Conservation (phyloP, 306 rosid species). For the Benincasa hispida region DNA sequence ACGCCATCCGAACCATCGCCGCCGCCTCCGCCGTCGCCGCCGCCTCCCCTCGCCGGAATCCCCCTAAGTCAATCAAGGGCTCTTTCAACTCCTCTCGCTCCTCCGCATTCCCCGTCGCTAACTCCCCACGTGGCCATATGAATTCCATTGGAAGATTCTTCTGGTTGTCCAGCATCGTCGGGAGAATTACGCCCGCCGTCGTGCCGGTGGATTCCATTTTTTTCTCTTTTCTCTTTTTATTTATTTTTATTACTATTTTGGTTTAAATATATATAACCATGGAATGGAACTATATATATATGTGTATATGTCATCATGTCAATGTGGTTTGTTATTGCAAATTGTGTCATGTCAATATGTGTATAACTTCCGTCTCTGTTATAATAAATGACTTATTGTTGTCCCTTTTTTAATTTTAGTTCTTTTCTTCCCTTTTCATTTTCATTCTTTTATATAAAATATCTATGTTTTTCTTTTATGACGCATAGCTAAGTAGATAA, state of each 20-base stretch:
- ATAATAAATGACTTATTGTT: background rate
- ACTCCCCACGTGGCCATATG: conserved; percentile 33
- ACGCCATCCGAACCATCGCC: conserved; percentile 30
- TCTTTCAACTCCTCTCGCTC: conserved; percentile 33
- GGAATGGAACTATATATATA: too few species aligned
- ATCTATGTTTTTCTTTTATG: background rate
- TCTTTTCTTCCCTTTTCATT: background rate
- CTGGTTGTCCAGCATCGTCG: background rate
- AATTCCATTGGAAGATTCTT: conserved; percentile 27
- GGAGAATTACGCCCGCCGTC: background rate
- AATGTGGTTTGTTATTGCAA: background rate
- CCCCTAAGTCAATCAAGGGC: conserved; percentile 33
- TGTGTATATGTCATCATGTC: too few species aligned
- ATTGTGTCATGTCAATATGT: background rate
- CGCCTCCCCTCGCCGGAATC: conserved; percentile 23
- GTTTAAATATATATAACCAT: too few species aligned
- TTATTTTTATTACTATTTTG: background rate
- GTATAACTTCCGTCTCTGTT: background rate
- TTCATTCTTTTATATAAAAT: background rate
- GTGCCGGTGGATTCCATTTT: background rate
- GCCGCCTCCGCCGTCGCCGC: conserved; percentile 20
- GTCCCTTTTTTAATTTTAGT: background rate
- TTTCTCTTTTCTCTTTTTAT: too few species aligned
- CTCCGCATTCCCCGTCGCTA: background rate
- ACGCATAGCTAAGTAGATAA: too few species aligned